Evolutionary conservation across 2,329 filamentous ascomycete genomes (phyloP), one percentile per base, ranked within the genome.

Genomic region (Catunica adiposa): DNA sequence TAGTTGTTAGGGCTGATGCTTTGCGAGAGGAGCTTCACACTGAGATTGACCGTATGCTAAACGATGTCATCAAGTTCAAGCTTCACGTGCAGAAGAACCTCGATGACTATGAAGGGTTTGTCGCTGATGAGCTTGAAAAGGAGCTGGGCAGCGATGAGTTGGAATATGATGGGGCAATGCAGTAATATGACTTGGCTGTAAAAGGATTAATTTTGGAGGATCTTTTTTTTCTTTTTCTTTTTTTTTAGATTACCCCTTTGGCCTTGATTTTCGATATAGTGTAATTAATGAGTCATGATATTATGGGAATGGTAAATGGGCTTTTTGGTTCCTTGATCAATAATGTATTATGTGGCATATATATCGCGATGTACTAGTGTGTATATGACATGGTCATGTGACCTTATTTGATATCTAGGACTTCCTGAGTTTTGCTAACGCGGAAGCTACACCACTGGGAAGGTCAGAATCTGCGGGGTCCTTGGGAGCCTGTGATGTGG

Each of bases 51-150:
- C 84, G 83, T 63, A 94, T 97, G 79, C 73, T 98, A 59, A 94
- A 96, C 70, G 89, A 97, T 66, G 85, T 96, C 60, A 94, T 97
- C 72, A 89, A 94, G 65, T 97, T 98, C 79, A 98, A 98, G 72
- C 86, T 98, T 61, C 89, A 97, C 65, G 76, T 98, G 53, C 92
- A 98, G 68, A 89, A 89, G 71, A 84, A 82, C 58, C 73, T 98
- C 55, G 90, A 96, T 66, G 87, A 92, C 64, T 97, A 95, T 67
- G 92, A 98, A 70, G 82, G 83, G 56, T 95, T 96, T 65, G 88
- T 96, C 5, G 83, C 86, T 1, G 86, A 94, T 61, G 90, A 97
- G 70, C 82, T 96, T n/a, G 87, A 94, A 71, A 80, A 83, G 65
- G 85, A 89, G 69, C 71, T 89, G 22, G 80, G 81, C n/a, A 79